phyloP scores from a whole-genome alignment of 257 asterid species.

The Penstemon barbatus region DNA sequence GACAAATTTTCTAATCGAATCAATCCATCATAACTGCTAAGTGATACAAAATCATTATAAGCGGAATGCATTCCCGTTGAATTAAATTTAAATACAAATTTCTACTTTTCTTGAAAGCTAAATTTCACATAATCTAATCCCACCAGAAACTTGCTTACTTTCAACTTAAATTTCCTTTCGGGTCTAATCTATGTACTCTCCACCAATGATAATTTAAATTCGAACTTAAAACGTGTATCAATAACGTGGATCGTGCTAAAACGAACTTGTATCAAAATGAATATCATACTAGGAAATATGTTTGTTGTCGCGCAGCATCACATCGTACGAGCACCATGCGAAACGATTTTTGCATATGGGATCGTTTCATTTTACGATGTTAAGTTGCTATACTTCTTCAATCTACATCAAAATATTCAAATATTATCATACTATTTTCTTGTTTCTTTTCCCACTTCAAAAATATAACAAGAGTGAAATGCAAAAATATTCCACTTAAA shows the following conservation, averaged over 20 bases:
- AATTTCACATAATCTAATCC: too few species aligned
- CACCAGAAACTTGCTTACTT: background rate
- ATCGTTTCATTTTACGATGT: background rate
- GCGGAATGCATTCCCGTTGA: too few species aligned
- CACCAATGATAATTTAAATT: background rate
- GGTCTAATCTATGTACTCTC: constrained; percentile 3
- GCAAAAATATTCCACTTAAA: background rate
- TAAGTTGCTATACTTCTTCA: constrained; percentile 51
- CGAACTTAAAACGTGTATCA: background rate
- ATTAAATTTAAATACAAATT: too few species aligned
- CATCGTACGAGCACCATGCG: background rate
- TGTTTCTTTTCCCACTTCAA: too few species aligned
- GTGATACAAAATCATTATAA: too few species aligned
- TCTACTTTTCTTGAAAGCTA: too few species aligned
- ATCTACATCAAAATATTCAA: constrained; percentile 33
- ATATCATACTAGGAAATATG: background rate
- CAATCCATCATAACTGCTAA: too few species aligned
- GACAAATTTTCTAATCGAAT: too few species aligned
- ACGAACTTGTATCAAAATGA: background rate
- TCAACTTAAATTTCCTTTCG: background rate
- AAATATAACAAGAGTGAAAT: too few species aligned
- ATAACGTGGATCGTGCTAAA: background rate
- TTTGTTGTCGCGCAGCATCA: too few species aligned
- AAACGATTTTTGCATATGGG: background rate
- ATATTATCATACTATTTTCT: background rate